Conservation (phyloP, 768 basidiomycete genomes). For the Lactarius vividus region DNA sequence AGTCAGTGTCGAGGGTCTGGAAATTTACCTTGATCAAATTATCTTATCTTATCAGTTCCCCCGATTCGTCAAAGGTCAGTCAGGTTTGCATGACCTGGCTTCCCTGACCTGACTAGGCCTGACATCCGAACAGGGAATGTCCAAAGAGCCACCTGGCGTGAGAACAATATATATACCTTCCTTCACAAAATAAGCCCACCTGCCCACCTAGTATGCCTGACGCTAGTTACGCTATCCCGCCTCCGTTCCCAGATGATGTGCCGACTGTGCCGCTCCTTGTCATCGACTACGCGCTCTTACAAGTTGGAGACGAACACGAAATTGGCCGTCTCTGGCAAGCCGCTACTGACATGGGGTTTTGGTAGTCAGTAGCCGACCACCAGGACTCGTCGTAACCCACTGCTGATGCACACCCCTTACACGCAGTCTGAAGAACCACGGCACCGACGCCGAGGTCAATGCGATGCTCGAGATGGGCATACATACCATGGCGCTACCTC, state of each 20-base stretch:
- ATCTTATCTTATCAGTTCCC: too few species aligned
- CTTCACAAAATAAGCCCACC: neutral
- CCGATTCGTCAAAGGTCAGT: too few species aligned
- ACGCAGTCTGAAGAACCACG: conserved; percentile 44
- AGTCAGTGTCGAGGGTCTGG: too few species aligned
- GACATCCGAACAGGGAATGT: too few species aligned
- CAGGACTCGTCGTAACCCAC: neutral
- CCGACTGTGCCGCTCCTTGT: conserved; percentile 46
- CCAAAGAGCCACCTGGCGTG: too few species aligned
- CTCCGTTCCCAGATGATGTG: conserved; percentile 46
- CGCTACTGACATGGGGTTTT: conserved; percentile 49
- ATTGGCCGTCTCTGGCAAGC: conserved; percentile 46
- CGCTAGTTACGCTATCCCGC: conserved; percentile 30
- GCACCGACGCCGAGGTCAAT: conserved; percentile 36
- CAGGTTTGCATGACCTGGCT: too few species aligned
- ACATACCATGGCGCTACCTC: conserved; percentile 38
- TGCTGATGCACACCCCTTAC: neutral
- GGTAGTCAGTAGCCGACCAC: conserved; percentile 44
- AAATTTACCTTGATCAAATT: too few species aligned
- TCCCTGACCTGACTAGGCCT: too few species aligned
- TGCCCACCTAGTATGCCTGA: conserved; percentile 34
- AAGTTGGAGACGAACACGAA: conserved; percentile 37
- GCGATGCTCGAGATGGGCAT: conserved; percentile 42
- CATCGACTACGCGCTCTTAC: conserved; percentile 44
- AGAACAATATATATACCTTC: neutral